Conservation (phyloP, 2,329 filamentous ascomycete species). For the Cladosporium sp. region DNA sequence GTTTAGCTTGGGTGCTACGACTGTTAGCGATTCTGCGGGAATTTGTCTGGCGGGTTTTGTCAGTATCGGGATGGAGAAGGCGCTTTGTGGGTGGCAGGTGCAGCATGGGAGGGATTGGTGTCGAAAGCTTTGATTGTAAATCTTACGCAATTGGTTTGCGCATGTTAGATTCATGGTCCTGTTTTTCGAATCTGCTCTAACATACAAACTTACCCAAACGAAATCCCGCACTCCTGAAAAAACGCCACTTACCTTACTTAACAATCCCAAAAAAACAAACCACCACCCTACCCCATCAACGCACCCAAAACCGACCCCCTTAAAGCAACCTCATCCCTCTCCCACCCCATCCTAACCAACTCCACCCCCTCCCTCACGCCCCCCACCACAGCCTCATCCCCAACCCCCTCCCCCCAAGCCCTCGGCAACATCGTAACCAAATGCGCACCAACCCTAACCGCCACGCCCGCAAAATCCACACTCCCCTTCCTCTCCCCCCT, state of each 20-base stretch:
- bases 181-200: too few species aligned
- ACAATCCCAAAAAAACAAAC: too few species aligned
- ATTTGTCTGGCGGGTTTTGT: conserved; percentile 85
- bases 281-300: too few species aligned
- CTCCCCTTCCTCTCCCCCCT: background rate
- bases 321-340: background rate
- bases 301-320: too few species aligned
- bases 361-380: conserved; percentile 1
- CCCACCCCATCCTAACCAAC: conserved; percentile 2
- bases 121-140: conserved; percentile 25
- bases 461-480: conserved; percentile 13
- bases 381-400: background rate
- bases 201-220: too few species aligned
- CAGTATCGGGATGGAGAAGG: conserved; percentile 75
- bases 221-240: too few species aligned
- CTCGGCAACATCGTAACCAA: conserved; percentile 14
- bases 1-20: conserved; percentile 85
- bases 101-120: conserved; percentile 64
- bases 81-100: conserved; percentile 80
- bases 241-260: too few species aligned
- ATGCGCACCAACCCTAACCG: conserved; percentile 19
- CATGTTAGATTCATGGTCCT: too few species aligned
- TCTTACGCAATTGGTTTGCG: too few species aligned
- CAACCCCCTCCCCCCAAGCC: background rate
- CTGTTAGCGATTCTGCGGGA: conserved; percentile 84